Base-by-base conservation (phyloP, 257 asterid genomes). In the Solanum pinnatisectum region DNA sequence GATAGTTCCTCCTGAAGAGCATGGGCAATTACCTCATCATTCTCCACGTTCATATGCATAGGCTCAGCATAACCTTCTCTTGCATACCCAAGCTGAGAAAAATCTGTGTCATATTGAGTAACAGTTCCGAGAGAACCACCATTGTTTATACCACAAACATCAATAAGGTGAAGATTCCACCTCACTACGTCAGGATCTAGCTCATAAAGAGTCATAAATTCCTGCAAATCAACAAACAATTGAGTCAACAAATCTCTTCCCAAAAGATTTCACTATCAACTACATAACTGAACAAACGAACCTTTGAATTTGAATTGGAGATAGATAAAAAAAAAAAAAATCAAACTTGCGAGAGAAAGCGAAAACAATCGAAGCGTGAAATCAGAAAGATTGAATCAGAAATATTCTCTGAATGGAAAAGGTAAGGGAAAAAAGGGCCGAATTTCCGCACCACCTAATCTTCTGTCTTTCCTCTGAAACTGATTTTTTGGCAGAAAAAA, bases 81-180 rank as follows among this genome's bases (percentile, higher is more conserved):
- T 60, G 76, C 49, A 3, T 46, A 90, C 91, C 70, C 94, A 20
- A 92, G 91, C 40, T 56, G 89, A 67, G 98, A 93, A 1, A 60
- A 86, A 89, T 95, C 96, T 65, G 49, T 63, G 63, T 88, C 94
- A 87, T 95, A 94, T 78, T 91, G 91, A 22, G 98, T 95, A 88
- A 94, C 87, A 81, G 93, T 88, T 78, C 85, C 88, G 77, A 92
- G 95, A 90, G 96, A 93, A 84, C 95, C 94, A 71, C 93, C 78
- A 85, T 92, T 90, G 49, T 92, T 83, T 39, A 93, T 79, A 20
- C 95, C 73, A 88, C 96, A 94, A 87, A 95, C 95, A 42, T 93
- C 98, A 79, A 95, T 89, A 90, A 90, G 98, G 91, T 96, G 98
- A 40, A 96, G 98, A 65, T 96, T 96, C 99, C 99, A 96, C 44